Evolutionary conservation across 2,329 filamentous ascomycete genomes (phyloP).

Genomic region (Calonectria henricotiae): DNA sequence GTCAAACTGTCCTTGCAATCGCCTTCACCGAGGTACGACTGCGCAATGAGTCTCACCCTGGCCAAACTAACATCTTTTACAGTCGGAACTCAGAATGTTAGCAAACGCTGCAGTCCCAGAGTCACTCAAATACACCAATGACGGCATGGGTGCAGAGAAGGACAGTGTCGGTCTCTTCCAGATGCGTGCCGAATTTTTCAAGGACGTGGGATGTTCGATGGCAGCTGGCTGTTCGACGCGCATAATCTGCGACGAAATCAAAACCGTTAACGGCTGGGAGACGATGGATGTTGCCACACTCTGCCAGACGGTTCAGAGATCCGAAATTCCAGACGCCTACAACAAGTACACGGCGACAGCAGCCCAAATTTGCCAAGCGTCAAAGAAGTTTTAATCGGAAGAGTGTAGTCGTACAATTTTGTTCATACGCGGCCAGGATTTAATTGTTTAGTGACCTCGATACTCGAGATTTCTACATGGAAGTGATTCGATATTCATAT

Average conservation of each 20-base stretch:
- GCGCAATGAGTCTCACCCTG: fast-evolving
- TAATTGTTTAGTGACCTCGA: background rate
- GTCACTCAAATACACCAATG: background rate
- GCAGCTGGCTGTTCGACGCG: background rate
- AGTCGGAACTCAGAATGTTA: constrained; percentile 2
- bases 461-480: background rate
- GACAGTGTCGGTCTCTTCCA: constrained; percentile 15
- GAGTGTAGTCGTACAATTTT: background rate
- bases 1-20: background rate
- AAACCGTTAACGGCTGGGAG: constrained; percentile 4
- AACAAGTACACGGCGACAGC: constrained; percentile 10
- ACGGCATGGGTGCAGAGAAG: constrained; percentile 11
- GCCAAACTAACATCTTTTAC: background rate
- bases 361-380: background rate
- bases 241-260: background rate
- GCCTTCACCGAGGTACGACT: constrained; percentile 3
- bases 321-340: constrained; percentile 9
- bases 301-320: constrained; percentile 10
- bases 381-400: background rate
- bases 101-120: constrained; percentile 1
- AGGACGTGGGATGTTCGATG: background rate
- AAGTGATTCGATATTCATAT: no score
- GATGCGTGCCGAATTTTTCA: constrained; percentile 1
- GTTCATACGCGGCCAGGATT: background rate
- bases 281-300: constrained; percentile 14